Percentiles rank a stretch among this genome's conserved stretches.
Evolutionary conservation across 176 grass and related monocot genomes (phyloP).

Genomic region (Eragrostis curvula): DNA sequence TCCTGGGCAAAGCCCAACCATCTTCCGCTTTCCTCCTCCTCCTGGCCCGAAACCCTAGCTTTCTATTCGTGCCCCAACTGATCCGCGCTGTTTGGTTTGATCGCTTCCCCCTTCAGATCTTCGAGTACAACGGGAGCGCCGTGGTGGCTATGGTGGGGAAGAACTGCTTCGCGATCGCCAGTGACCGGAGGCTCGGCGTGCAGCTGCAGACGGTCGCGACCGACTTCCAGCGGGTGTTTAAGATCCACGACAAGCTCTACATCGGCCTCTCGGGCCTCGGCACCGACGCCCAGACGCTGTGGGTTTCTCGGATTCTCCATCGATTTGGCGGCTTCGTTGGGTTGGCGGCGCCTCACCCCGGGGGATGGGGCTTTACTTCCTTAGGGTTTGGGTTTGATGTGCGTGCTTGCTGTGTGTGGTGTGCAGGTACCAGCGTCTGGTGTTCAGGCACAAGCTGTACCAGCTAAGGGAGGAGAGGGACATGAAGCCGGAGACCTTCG

Average conservation of each 20-base stretch:
- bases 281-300: conserved; percentile 84
- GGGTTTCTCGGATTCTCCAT: neutral
- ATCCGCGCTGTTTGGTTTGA: neutral
- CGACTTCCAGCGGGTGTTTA: conserved; percentile 80
- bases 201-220: conserved; percentile 86
- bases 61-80: neutral
- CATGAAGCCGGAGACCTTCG: conserved; percentile 88
- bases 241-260: conserved; percentile 88
- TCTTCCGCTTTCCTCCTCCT: neutral
- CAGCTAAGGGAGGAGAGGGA: conserved; percentile 88
- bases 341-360: neutral
- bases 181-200: conserved; percentile 82
- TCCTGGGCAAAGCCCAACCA: neutral
- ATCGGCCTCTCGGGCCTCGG: conserved; percentile 87
- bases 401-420: neutral
- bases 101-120: conserved; percentile 54
- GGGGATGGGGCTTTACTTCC: neutral
- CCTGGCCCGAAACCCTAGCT: conserved; percentile 11
- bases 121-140: conserved; percentile 96
- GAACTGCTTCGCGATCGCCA: conserved; percentile 95
- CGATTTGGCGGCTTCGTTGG: neutral
- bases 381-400: conserved; percentile 43
- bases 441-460: conserved; percentile 82
- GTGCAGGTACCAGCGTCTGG: conserved; percentile 70
- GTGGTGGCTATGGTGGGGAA: conserved; percentile 88